These are phyloP conservation scores for Crithidia expoeki DNA, from an alignment of 208 protist genomes.

Conservation along the genomic window DNA sequence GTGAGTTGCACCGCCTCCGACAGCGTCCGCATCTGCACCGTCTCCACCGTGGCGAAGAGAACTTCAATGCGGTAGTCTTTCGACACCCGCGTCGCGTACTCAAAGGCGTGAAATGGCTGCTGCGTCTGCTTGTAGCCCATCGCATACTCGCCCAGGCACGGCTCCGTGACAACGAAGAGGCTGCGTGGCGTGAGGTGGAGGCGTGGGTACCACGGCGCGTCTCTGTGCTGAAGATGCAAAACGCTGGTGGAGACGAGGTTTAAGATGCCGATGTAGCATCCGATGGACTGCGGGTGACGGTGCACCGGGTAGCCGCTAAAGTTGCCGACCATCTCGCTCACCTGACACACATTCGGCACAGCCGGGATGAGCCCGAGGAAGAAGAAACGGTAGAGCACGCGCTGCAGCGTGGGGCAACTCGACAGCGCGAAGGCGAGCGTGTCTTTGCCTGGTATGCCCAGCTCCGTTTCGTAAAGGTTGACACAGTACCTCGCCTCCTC, in stretches of 20 bases:
- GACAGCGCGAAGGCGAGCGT: constrained; percentile 81
- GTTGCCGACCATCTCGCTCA: constrained; percentile 90
- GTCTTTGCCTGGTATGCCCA: constrained; percentile 82
- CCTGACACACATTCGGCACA: constrained; percentile 86
- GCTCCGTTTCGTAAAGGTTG: constrained; percentile 85
- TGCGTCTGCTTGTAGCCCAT: constrained; percentile 89
- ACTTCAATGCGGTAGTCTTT: constrained; percentile 93
- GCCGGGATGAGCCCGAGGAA: constrained; percentile 81
- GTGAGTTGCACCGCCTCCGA: constrained; percentile 74
- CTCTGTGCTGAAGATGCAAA: constrained; percentile 80
- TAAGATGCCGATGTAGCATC: constrained; percentile 83
- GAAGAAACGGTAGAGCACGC: constrained; percentile 79
- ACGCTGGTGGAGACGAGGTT: constrained; percentile 88
- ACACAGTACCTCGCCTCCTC: constrained; percentile 91
- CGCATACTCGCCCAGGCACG: constrained; percentile 81
- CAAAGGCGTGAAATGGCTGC: constrained; percentile 87
- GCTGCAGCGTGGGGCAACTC: constrained; percentile 67
- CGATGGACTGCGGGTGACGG: constrained; percentile 79
- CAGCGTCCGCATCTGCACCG: constrained; percentile 60
- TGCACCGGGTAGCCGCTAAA: constrained; percentile 90
- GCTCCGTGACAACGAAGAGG: constrained; percentile 83
- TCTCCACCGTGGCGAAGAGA: constrained; percentile 88
- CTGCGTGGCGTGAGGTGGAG: constrained; percentile 79
- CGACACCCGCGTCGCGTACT: constrained; percentile 87
- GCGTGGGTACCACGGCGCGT: constrained; percentile 87